Evolutionary conservation across 2,329 filamentous ascomycete species (phyloP).

Genomic region (Aspergillus sp.): DNA sequence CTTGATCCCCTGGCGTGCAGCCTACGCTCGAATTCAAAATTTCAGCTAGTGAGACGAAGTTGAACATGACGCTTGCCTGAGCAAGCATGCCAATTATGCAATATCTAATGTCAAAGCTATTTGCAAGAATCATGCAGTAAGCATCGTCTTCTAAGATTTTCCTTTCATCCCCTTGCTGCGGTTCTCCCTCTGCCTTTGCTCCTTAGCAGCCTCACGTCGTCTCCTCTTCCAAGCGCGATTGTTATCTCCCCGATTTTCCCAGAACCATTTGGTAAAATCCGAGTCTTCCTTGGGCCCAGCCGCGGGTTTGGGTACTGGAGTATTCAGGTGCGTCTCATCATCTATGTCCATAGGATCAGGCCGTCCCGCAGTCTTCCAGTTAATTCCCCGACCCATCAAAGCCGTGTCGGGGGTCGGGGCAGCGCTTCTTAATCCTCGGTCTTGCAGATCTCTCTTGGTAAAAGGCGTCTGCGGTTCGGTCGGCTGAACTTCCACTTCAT

Average conservation of each 20-base stretch:
- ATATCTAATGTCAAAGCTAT: not conserved
- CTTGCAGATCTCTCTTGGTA: constrained; percentile 74
- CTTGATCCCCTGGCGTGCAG: not conserved
- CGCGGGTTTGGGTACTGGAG: constrained; percentile 26
- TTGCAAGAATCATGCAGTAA: not conserved
- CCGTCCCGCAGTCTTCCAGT: constrained; percentile 27
- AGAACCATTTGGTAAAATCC: constrained; percentile 65
- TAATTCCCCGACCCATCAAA: constrained; percentile 56
- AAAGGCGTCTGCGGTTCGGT: constrained; percentile 75
- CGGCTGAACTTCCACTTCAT: constrained; percentile 45
- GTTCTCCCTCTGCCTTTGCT: constrained; percentile 62
- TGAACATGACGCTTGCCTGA: not conserved
- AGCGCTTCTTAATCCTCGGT: constrained; percentile 70
- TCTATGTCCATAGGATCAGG: constrained; percentile 27
- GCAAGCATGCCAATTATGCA: not conserved
- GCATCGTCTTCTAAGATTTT: constrained; percentile 25
- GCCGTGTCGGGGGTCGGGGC: constrained; percentile 95
- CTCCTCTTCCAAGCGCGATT: constrained; percentile 56
- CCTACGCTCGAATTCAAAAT: not conserved
- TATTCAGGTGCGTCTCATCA: constrained; percentile 26
- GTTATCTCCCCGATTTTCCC: constrained; percentile 53
- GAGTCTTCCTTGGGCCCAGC: constrained; percentile 45
- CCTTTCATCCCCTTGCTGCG: constrained; percentile 51
- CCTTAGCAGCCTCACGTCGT: constrained; percentile 61
- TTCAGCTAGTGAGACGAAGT: not conserved